Evolutionary conservation across 1,284 basidiomycete genomes (phyloP).

Genomic region (Sporisorium graminicola): DNA sequence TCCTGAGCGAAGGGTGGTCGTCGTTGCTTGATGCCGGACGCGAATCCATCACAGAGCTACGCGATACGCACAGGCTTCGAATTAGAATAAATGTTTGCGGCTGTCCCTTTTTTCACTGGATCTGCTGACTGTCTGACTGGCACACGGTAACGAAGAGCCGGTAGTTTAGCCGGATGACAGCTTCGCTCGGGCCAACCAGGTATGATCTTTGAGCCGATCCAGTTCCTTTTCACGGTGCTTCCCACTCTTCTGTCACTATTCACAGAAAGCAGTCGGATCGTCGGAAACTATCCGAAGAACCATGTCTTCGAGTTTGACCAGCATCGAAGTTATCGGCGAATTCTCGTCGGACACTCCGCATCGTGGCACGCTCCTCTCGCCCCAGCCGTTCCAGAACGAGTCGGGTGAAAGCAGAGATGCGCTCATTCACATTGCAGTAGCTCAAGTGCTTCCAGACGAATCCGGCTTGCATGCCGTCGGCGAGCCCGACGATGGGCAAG

Average conservation of each 20-base stretch:
- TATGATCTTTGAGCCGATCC: too few relatives aligned
- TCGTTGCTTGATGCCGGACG: not conserved
- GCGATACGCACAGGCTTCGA: not conserved
- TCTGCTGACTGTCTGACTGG: not conserved
- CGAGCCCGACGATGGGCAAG: not conserved
- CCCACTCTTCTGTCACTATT: not conserved
- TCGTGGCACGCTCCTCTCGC: conserved; percentile 4
- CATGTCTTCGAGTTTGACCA: not conserved
- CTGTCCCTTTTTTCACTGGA: too few relatives aligned
- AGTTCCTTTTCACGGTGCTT: too few relatives aligned
- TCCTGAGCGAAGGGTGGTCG: too few relatives aligned
- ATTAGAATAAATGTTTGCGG: not conserved
- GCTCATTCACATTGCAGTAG: conserved; percentile 41
- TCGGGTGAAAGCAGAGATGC: conserved; percentile 25
- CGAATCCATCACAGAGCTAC: conserved; percentile 1
- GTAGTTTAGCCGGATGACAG: not conserved
- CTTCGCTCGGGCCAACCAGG: too few relatives aligned
- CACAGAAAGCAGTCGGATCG: not conserved
- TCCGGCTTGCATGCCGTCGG: conserved; percentile 24
- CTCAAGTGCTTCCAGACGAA: conserved; percentile 42
- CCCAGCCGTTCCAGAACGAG: conserved; percentile 1
- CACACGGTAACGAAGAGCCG: not conserved
- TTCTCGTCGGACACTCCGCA: conserved; percentile 22
- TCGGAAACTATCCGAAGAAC: not conserved
- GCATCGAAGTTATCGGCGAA: conserved; percentile 18